Base-by-base conservation (phyloP, 441 rosid genomes). In the Populus tomentosa region DNA sequence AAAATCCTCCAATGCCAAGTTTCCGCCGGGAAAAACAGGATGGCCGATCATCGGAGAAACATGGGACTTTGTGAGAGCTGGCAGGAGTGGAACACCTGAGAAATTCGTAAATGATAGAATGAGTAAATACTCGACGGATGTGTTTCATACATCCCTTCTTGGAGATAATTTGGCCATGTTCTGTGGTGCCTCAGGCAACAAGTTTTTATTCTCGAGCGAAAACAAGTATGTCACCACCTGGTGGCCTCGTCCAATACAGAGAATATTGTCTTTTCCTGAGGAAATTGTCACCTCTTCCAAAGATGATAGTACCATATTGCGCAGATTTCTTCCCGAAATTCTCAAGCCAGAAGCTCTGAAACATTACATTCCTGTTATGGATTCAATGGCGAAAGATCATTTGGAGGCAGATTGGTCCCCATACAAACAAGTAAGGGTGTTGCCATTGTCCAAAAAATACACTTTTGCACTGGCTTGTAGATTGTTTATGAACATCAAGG, bases 151-250 rank as follows among this genome's bases (percentile, higher is more conserved):
- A 46, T 46, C 56, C 5, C 56, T 46, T 46, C 56, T 46, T 4
- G 56, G 56, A 14, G 56, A 46, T 46, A 46, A 46, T 46, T 46
- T 46, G 56, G 56, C 71, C 1, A 46, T 72, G 7, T 72, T 72
- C 50, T 61, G 75, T 33, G 67, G 75, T 0, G 67, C 53, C 5
- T n/a, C 50, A 1, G 67, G 75, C 42, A 72, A 72, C 30, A 72
- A 59, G 50, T 72, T 72, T 5, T 33, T 72, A 9, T 72, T 72
- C 46, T 18, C 30, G 4, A 33, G 30, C 38, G 75, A 59, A 4
- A 59, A 1, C 10, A 61, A 72, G n/a, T 61, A 6, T n/a, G 67
- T 72, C 67, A 20, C 1, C 33, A 10, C 46, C n/a, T 72, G 75
- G 67, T 56, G 56, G 56, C 56, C 56, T 46, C 56, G 56, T 6